Base-by-base conservation (phyloP, 352 stramenopile genomes). In the Blastocystis sp. region DNA sequence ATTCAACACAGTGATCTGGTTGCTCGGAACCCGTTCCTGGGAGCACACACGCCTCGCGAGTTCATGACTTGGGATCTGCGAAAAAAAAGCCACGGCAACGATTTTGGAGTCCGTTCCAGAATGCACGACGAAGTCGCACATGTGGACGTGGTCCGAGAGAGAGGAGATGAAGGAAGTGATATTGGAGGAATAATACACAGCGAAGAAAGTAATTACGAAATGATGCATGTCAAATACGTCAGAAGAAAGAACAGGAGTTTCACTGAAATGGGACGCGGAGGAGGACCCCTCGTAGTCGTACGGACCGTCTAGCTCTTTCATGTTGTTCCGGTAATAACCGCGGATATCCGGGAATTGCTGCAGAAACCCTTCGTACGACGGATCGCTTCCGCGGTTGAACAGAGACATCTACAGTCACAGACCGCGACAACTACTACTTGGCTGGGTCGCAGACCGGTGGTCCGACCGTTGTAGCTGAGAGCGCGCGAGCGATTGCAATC, bases 71-170 rank as follows among this genome's bases (percentile, higher is more conserved):
- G 10, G n/a, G 31, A 77, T 45, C 2, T 24, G 13, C 2, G 66
- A 35, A 16, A 77, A 24, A 10, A 59, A 77, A 2, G 66, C 66
- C 33, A 77, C 66, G 37, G 33, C 66, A 0, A 77, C 66, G 29
- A 77, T 77, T 29, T 13, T 19, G 24, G 24, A 50, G 10, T 41
- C 66, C 33, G 37, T 77, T 45, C 66, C 66, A 10, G 66, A 60
- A 29, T 77, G 66, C 16, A 45, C 24, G 35, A 77, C 33, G 33
- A 59, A 77, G 66, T 77, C 66, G 66, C 66, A 77, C 9, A 77
- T 51, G n/a, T 29, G 29, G 33, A 41, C 37, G 24, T 59, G 21
- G 16, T 77, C 33, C 24, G 66, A 77, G 45, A 37, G 50, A 2
- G 66, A 12, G 21, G 66, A 9, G 12, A 77, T 16, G 33, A 77